Evolutionary conservation across 2,329 filamentous ascomycete genomes (phyloP), one percentile per base, ranked within the genome.

Genomic region (Paraphaeosphaeria sporulosa): DNA sequence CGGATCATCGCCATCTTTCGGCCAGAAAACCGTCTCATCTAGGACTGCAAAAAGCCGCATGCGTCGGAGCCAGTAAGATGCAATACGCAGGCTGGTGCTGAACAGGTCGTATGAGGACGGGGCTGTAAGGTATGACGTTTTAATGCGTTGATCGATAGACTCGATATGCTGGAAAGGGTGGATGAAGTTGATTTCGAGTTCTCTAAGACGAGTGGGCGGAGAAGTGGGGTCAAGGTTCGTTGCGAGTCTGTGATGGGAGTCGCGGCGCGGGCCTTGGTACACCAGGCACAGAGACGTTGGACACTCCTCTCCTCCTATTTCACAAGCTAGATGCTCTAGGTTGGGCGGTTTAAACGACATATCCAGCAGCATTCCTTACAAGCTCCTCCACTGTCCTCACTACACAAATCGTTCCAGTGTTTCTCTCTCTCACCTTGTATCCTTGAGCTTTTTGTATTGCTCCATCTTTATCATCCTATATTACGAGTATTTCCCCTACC

Each of bases 11-110:
- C 27, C 27, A 49, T 57, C 54, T 21, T 6, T 19, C 9, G 54
- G 54, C 43, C 43, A 57, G 34, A 57, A 57, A 15, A 57, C 21
- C 4, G 54, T 57, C 17, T 27, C 8, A n/a, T 57, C 46, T 4
- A 42, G 30, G 15, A 57, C 23, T 12, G 44, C 46, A 4, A 15
- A 19, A 25, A 57, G 30, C 6, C 8, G 10, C 44, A 57, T 38
- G 6, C 30, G 17, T 7, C 54, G 43, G 21, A 57, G 30, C 43
- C 30, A 19, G 36, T 57, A 49, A 6, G 54, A 57, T n/a, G n/a
- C n/a, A 4, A 50, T 25, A 12, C 54, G 54, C 4, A 57, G 23
- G 34, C 54, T 57, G 15, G 54, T 21, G 23, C 54, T 57, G n/a
- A 57, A 57, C 6, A 19, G 27, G n/a, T 57, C 54, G 32, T 57